phyloP scores from a whole-genome alignment of 2,329 filamentous ascomycete species.

The Tothia fuscella region DNA sequence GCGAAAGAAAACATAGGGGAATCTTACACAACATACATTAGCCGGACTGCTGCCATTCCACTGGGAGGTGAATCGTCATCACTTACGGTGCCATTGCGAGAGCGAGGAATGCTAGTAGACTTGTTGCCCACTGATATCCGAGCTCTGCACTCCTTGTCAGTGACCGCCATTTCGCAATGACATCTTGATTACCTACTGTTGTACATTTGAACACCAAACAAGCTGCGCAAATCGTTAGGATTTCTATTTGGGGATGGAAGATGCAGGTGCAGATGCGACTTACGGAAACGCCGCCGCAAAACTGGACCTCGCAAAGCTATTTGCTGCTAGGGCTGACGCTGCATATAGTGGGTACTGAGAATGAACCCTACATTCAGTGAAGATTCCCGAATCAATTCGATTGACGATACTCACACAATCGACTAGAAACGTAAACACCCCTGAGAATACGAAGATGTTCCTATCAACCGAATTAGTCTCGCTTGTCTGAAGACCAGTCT shows the following conservation, averaged over 20 bases:
- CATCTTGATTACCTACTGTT: conserved; percentile 29
- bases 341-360: conserved; percentile 38
- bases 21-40: conserved; percentile 23
- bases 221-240: too few relatives aligned
- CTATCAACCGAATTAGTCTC: conserved; percentile 34
- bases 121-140: conserved; percentile 39
- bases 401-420: conserved; percentile 36
- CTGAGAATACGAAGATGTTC: conserved; percentile 65
- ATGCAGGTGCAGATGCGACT: too few relatives aligned
- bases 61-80: conserved; percentile 6
- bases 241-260: too few relatives aligned
- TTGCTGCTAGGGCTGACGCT: conserved; percentile 37
- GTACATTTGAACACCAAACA: conserved; percentile 41
- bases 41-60: conserved; percentile 13
- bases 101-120: conserved; percentile 35
- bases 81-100: conserved; percentile 37
- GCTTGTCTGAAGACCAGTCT: too few relatives aligned
- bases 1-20: conserved; percentile 36
- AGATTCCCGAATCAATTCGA: too few relatives aligned
- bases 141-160: conserved; percentile 27
- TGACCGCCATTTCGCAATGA: conserved; percentile 30
- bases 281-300: conserved; percentile 38
- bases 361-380: not conserved
- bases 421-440: conserved; percentile 81
- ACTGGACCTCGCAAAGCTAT: conserved; percentile 36